Evolutionary conservation across 108 stramenopile genomes (phyloP), one percentile per base, ranked within the genome.

Genomic region (Stephanodiscus triporus): DNA sequence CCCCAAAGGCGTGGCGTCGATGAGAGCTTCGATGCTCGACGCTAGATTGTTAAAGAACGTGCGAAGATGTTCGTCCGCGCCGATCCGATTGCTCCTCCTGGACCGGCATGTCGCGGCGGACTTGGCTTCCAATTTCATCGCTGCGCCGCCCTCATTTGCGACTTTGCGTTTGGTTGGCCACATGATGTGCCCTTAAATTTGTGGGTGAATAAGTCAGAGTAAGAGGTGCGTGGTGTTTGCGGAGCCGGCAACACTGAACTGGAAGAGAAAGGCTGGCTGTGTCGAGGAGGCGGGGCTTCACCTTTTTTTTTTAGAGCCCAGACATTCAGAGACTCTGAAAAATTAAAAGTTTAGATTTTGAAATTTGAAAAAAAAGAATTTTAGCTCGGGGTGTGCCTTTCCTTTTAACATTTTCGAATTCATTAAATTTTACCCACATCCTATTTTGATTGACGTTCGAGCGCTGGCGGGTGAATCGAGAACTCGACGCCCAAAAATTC

Each of bases 1-100:
- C 24, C 70, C 70, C 16, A 71, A 51, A 0, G 70, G 70, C 38
- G 57, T 60, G 5, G 70, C 70, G 40, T 71, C 70, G 59, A 71
- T 71, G 70, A 71, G 59, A 26, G 70, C 59, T 61, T 71, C 70
- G 27, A 71, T 57, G 26, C 23, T 45, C 9, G 48, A 43, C 23
- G 59, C 70, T 1, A 71, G 58, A 10, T 55, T 71, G 57, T 13
- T 8, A 26, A 60, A 71, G 58, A 71, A 71, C 1, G 11, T 34
- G 10, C 40, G 58, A 9, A 71, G 43, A 17, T 61, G 38, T 14
- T 45, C 55, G 17, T 49, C 45, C 0, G 37, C 65, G 65, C 20
- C 45, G 20, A 48, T 48, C 13, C 45, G 22, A 2, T 23, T 9
- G 22, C 17, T 42, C 37, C 36, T 38, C 36, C 60, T n/a, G n/a